Base-by-base conservation (phyloP, 805 yeast species). In the Saturnispora hagleri region DNA sequence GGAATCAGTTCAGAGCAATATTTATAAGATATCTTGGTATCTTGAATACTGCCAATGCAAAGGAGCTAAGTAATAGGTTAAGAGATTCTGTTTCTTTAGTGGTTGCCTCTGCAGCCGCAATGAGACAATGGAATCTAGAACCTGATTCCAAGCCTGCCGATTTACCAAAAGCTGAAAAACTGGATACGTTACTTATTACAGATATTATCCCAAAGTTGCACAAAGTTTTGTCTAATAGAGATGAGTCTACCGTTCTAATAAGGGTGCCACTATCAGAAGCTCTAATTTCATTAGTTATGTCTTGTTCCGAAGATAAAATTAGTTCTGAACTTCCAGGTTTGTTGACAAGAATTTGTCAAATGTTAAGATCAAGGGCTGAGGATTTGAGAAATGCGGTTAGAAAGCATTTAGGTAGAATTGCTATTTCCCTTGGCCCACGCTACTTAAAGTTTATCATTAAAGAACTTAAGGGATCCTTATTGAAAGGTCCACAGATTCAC, bases 401-500 rank as follows among this genome's bases (percentile, higher is more conserved):
- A 62, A 84, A 82, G 55, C 80, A 84, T 18, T 70, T 93, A 49
- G 81, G 87, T 24, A 77, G 76, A 56, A 80, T 89, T 46, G 73
- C 86, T 2, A 60, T 68, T 1, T 70, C 78, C 31, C 72, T 91
- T 34, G 98, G 98, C 1, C 74, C 95, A 0, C 65, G 68, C 22
- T 89, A 89, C 63, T 69, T 91, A 54, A 74, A 76, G 51, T 89
- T 89, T 62, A 78, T 93, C 47, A 69, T 93, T 24, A 77, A 78
- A 53, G 98, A 93, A 63, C 73, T 93, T 60, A 81, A 78, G 57
- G 69, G 84, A 18, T 95, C 97, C 0, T 72, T 91, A 50, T 76
- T 84, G 5, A 75, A 95, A 62, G 99, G 99, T 26, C 87, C 96
- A 13, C 98, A 93, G 64, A 79, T 89, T 50, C 99, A 93, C 68